Percentiles rank a stretch among this genome's conserved stretches.
Conservation (phyloP, 1,284 basidiomycete genomes). For the Ustilago sp. region DNA sequence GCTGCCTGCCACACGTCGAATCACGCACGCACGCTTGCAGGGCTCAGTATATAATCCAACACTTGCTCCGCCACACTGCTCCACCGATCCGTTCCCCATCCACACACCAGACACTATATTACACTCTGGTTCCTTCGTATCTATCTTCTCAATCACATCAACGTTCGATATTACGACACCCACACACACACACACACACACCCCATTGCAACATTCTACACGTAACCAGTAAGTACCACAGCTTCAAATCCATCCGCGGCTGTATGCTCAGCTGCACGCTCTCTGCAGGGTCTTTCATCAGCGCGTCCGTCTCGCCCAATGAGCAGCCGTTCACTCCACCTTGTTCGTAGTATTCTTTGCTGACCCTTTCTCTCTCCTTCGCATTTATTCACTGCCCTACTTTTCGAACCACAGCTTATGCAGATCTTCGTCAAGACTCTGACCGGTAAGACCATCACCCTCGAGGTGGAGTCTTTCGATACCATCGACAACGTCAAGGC, state of each 20-base stretch:
- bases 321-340: conserved; percentile 1
- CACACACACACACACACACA: not conserved
- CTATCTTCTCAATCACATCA: conserved; percentile 1
- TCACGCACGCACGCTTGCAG: conserved; percentile 6
- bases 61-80: conserved; percentile 11
- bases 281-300: conserved; percentile 29
- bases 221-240: conserved; percentile 29
- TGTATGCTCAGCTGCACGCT: conserved; percentile 20
- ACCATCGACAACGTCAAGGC: conserved; percentile 85
- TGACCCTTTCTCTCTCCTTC: not conserved
- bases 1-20: not conserved
- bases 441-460: conserved; percentile 97
- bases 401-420: conserved; percentile 33
- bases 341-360: conserved; percentile 2
- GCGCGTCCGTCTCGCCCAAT: conserved; percentile 22
- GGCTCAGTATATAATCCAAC: conserved; percentile 29
- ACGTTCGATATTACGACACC: not conserved
- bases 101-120: conserved; percentile 14
- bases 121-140: conserved; percentile 5
- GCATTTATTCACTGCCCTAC: not conserved
- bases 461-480: conserved; percentile 88
- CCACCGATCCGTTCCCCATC: not conserved
- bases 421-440: conserved; percentile 75
- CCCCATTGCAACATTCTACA: not conserved
- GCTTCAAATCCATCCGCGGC: conserved; percentile 34